Percentiles rank a stretch among this genome's conserved stretches.
Conservation (phyloP, 1,284 basidiomycete species). For the Trametes pubescens region DNA sequence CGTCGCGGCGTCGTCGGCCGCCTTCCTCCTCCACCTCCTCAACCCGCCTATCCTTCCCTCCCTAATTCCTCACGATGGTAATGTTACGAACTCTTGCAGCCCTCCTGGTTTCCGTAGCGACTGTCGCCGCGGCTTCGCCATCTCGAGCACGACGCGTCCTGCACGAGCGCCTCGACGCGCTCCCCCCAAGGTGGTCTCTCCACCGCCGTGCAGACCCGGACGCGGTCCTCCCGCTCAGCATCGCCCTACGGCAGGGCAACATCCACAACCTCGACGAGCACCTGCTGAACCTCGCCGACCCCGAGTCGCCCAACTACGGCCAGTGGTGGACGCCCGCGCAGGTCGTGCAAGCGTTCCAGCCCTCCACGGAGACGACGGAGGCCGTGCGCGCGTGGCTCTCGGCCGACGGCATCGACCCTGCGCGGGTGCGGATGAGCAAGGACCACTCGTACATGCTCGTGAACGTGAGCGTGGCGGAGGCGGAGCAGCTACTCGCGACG, state of each 20-base stretch:
- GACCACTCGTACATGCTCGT: conserved; percentile 52
- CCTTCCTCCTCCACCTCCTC: neutral
- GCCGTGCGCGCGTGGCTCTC: conserved; percentile 43
- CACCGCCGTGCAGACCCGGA: conserved; percentile 44
- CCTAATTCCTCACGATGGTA: conserved; percentile 13
- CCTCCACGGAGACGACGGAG: conserved; percentile 50
- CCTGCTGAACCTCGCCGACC: conserved; percentile 54
- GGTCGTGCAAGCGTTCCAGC: conserved; percentile 51
- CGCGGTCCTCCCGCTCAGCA: conserved; percentile 48
- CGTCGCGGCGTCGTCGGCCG: conserved; percentile 1
- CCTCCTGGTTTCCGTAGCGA: conserved; percentile 12
- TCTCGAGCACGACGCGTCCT: conserved; percentile 43
- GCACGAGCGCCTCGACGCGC: conserved; percentile 47
- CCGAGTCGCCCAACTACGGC: conserved; percentile 50
- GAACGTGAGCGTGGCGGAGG: conserved; percentile 52
- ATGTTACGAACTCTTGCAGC: conserved; percentile 6
- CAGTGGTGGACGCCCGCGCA: conserved; percentile 49
- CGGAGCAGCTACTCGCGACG: conserved; percentile 52
- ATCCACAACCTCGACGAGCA: conserved; percentile 49
- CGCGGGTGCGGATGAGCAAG: conserved; percentile 44
- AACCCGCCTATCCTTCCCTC: neutral
- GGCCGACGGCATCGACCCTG: conserved; percentile 41
- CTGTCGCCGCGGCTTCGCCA: conserved; percentile 7
- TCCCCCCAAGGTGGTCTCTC: conserved; percentile 48
- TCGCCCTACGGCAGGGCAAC: conserved; percentile 55